Evolutionary conservation across 129 eudicot species (phyloP).

Genomic region (Saussurea involucrata): DNA sequence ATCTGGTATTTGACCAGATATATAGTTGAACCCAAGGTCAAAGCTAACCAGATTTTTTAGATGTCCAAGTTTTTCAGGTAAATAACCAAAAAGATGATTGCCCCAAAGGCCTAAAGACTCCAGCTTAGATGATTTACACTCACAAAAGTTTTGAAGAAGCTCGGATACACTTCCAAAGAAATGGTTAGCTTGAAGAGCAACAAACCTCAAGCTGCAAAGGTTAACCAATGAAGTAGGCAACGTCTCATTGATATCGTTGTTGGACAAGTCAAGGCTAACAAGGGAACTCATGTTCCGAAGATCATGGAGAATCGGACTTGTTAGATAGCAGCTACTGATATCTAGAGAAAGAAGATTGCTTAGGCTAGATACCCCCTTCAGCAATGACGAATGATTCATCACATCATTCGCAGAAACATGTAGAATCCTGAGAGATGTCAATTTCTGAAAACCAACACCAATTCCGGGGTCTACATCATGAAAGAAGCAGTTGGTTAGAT

Average conservation of each 20-base stretch:
- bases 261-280: constrained; percentile 19
- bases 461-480: constrained; percentile 13
- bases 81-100: constrained; percentile 12
- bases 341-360: constrained; percentile 18
- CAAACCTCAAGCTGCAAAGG: constrained; percentile 15
- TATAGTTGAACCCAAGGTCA: too few relatives aligned
- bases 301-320: constrained; percentile 12
- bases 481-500: constrained; percentile 18
- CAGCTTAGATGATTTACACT: constrained; percentile 20
- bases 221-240: constrained; percentile 16
- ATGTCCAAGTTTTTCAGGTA: constrained; percentile 22
- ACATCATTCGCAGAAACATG: constrained; percentile 14
- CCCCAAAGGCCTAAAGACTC: constrained; percentile 1
- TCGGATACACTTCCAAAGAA: constrained; percentile 14
- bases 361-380: constrained; percentile 18
- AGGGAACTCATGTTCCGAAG: constrained; percentile 30
- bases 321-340: constrained; percentile 13
- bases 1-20: too few relatives aligned
- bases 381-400: constrained; percentile 14
- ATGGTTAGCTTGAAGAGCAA: constrained; percentile 15
- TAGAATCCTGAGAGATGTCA: background rate
- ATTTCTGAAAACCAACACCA: constrained; percentile 19
- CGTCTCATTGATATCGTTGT: constrained; percentile 10
- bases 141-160: constrained; percentile 22
- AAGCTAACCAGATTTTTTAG: constrained; percentile 14